Evolutionary conservation across 139 green algal species (phyloP), one percentile per base, ranked within the genome.

Genomic region (Chlorella sorokiniana): DNA sequence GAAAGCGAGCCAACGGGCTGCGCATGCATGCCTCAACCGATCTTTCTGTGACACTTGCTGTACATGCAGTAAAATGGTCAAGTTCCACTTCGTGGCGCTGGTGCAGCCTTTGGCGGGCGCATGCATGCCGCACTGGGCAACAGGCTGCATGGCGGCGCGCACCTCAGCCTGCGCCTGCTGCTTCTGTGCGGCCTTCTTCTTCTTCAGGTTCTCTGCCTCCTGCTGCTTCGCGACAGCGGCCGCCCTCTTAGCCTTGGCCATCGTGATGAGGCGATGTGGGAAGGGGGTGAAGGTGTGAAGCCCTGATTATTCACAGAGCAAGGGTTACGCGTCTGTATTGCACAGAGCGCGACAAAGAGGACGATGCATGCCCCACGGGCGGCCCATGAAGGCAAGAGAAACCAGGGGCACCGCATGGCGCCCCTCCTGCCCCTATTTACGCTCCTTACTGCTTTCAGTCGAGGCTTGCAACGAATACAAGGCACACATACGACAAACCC

Each of bases 211-310:
- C 67, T 70, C 38, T 10, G n/a, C 18, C 37, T 68, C 52, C 78
- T 83, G 62, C 31, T 65, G 25, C 42, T 81, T 67, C 29, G 82
- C 75, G 5, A 51, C 61, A 25, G 65, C 75, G 38, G 78, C 64
- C 4, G 70, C 76, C 67, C 84, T 59, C 67, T 86, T 86, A 45
- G 82, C 52, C 59, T 85, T 87, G 10, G 77, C 77, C 77, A 85
- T 85, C 16, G 8, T 75, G 38, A 11, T 59, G 56, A 56, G 16
- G 48, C 48, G 48, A 56, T 11, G 16, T 11, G 48, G 16, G 14
- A 16, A 25, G 48, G 48, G 48, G 11, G 11, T 56, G 48, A 11
- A 16, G 48, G 11, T 56, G n/a, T n/a, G n/a, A n/a, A n/a, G n/a
- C n/a, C n/a, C n/a, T n/a, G n/a, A n/a, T n/a, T n/a, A n/a, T n/a